Conservation (phyloP, 2,329 filamentous ascomycete genomes). For the Xylaria sp. region DNA sequence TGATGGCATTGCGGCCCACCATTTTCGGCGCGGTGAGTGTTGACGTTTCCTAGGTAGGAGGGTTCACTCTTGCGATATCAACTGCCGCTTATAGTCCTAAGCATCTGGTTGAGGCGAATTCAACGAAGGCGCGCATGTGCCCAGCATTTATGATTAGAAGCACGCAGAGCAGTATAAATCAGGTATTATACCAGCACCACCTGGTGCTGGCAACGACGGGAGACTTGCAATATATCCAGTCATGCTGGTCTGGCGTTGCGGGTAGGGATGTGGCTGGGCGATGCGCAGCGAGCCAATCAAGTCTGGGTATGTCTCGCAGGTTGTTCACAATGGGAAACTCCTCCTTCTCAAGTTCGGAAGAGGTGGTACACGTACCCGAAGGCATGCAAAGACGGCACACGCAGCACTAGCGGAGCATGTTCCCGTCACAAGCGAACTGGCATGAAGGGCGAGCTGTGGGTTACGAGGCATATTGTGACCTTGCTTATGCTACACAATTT, state of each 20-base stretch:
- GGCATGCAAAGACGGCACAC: slow-evolving; percentile 22
- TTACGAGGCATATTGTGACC: slow-evolving; percentile 1
- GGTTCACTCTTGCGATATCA: not conserved
- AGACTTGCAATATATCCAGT: slow-evolving; percentile 25
- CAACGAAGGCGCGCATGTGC: slow-evolving; percentile 1
- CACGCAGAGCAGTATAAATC: not conserved
- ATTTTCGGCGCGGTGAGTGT: slow-evolving; percentile 5
- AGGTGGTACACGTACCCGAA: slow-evolving; percentile 12
- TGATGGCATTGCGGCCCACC: slow-evolving; percentile 19
- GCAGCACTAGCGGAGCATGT: slow-evolving; percentile 28
- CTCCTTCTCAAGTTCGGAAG: slow-evolving; percentile 32
- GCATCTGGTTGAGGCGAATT: slow-evolving; percentile 5
- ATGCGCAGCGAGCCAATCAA: slow-evolving; percentile 14
- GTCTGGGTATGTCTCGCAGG: slow-evolving; percentile 1
- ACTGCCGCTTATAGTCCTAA: not conserved
- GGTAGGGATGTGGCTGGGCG: slow-evolving; percentile 12
- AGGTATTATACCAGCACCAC: slow-evolving; percentile 1
- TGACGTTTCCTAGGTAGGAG: not conserved
- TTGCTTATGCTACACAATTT: not conserved
- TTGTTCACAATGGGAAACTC: slow-evolving; percentile 8
- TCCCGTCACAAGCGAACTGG: slow-evolving; percentile 27
- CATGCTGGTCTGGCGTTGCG: slow-evolving; percentile 27
- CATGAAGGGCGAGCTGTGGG: not conserved
- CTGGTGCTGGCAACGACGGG: slow-evolving; percentile 4
- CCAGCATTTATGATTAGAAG: slow-evolving; percentile 6